Evolutionary conservation across 225 moss, liverwort and hornwort genomes (phyloP), one percentile per base, ranked within the genome.

Genomic region (Climacium dendroides): DNA sequence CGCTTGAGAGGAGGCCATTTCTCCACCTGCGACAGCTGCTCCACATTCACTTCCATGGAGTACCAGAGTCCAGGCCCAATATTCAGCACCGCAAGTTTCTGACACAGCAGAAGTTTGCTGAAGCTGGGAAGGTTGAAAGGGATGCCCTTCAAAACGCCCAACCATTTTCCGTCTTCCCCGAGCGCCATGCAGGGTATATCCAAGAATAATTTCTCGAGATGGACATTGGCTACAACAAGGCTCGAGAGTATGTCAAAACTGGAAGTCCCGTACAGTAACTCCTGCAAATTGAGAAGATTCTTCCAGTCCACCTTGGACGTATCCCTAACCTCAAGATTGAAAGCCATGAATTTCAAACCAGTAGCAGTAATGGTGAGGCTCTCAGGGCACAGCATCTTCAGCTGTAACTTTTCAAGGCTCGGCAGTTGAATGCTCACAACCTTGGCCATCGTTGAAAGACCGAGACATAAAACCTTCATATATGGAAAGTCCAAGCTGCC

Each of bases 31-130:
- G 54, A 54, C 50, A 95, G 74, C 45, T 86, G 55, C 28, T 80
- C 47, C 66, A 89, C 74, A n/a, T 89, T 89, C 35, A 71, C 87
- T 91, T 96, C 95, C 81, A 96, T 92, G 2, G 93, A 90, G 77
- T 96, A 85, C 95, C 96, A 96, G 3, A 96, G 87, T 7, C 96
- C 96, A 59, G 96, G 96, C 13, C 96, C 96, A 57, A 96, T 85
- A 85, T 93, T 96, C 67, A 95, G 77, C 17, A 95, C 92, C 25
- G 75, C 86, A 50, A 96, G 85, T 65, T 84, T 88, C 15, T 87
- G 88, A 32, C 92, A 95, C 52, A 57, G 66, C 71, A 92, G 90
- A 8, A 96, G 84, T 29, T 73, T 85, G 12, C 61, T 71, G 69
- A 96, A 90, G 43, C 82, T 76, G 24, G 96, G 96, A 17, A 96